These are phyloP conservation scores for Ophiostoma ulmi DNA, from an alignment of 2,329 filamentous ascomycete genomes.

Conservation along the genomic window DNA sequence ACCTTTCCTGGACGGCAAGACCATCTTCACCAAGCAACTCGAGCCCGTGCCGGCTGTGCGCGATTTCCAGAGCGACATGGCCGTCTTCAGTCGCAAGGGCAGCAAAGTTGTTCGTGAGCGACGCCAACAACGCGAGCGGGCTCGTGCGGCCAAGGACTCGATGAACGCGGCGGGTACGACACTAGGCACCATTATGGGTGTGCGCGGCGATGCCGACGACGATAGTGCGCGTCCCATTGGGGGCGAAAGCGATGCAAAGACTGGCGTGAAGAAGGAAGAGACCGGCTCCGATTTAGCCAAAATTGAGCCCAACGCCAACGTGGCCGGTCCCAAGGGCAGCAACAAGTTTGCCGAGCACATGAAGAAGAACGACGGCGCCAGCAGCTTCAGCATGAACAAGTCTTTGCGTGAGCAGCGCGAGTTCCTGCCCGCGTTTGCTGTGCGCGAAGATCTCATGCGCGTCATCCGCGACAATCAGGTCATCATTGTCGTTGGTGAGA, in stretches of 20 bases:
- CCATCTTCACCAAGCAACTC: slow-evolving; percentile 93
- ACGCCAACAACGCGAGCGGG: slow-evolving; percentile 84
- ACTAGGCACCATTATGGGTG: slow-evolving; percentile 89
- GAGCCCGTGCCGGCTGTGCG: slow-evolving; percentile 90
- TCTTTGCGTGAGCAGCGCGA: slow-evolving; percentile 85
- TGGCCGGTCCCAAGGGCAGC: slow-evolving; percentile 11
- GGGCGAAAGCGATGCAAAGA: slow-evolving; percentile 54
- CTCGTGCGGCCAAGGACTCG: slow-evolving; percentile 90
- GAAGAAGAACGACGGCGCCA: slow-evolving; percentile 80
- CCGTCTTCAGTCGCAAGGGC: slow-evolving; percentile 92
- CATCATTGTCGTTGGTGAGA: slow-evolving; percentile 93
- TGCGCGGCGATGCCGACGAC: slow-evolving; percentile 91
- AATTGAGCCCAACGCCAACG: neutral
- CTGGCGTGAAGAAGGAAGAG: slow-evolving; percentile 43
- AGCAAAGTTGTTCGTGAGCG: slow-evolving; percentile 89
- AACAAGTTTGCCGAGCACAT: slow-evolving; percentile 83
- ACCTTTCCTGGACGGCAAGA: slow-evolving; percentile 90
- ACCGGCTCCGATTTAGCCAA: slow-evolving; percentile 32
- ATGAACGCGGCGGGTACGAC: slow-evolving; percentile 89
- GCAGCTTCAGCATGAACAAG: slow-evolving; percentile 90
- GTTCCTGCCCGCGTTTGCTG: slow-evolving; percentile 90
- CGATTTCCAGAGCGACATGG: slow-evolving; percentile 97
- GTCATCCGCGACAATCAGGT: slow-evolving; percentile 97
- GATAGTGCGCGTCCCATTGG: slow-evolving; percentile 79
- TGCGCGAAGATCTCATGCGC: slow-evolving; percentile 83